These are phyloP conservation scores for Panaeolus papilionaceus DNA, from an alignment of 768 basidiomycete species.

Conservation along the genomic window DNA sequence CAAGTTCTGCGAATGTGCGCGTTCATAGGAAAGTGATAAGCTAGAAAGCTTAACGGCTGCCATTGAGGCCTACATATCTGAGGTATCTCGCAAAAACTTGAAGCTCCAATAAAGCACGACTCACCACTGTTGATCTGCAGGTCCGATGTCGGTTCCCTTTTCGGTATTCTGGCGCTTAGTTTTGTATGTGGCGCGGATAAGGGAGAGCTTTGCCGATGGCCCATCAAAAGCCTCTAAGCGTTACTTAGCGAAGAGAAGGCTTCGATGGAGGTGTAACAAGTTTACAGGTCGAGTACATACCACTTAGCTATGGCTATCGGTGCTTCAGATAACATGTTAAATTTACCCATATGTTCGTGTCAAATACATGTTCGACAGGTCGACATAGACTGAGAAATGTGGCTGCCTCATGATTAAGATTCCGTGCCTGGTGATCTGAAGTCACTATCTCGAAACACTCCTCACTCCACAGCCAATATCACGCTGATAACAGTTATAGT, in stretches of 20 bases:
- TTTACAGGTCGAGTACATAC: not conserved
- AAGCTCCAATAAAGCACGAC: not conserved
- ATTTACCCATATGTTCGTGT: not conserved
- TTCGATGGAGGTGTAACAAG: not conserved
- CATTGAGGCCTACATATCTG: not conserved
- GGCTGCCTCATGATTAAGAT: conserved; percentile 9
- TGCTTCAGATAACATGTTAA: not conserved
- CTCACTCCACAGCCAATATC: not conserved
- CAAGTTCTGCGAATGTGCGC: not conserved
- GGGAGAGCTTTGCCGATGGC: not conserved
- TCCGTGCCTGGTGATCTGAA: conserved; percentile 3
- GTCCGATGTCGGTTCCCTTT: not conserved
- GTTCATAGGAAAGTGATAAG: not conserved
- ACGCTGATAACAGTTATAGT: not conserved
- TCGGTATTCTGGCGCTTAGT: conserved; percentile 7
- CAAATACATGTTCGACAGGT: conserved; percentile 3
- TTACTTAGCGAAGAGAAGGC: not conserved
- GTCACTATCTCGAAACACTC: not conserved
- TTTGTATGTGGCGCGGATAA: conserved; percentile 4
- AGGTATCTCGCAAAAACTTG: not conserved
- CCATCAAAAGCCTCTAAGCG: not conserved
- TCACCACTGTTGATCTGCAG: not conserved
- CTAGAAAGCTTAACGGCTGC: not conserved
- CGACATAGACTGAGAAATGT: conserved; percentile 4
- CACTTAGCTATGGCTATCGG: not conserved